Conservation (phyloP, 257 asterid species). For the Petrea volubilis region DNA sequence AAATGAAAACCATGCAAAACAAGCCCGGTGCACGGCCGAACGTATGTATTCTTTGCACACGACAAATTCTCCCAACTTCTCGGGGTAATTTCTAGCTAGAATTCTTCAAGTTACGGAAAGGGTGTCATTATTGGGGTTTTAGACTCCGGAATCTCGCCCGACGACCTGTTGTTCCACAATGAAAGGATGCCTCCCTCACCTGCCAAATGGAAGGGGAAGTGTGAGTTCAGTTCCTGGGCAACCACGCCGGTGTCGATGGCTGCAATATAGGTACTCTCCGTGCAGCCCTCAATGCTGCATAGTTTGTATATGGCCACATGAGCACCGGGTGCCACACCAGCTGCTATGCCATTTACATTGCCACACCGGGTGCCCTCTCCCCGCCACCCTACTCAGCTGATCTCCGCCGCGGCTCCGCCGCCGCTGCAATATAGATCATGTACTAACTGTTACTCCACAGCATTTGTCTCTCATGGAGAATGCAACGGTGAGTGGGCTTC, state of each 20-base stretch:
- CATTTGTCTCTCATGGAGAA: constrained; percentile 56
- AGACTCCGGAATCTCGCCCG: constrained; percentile 37
- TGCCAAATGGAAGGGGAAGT: constrained; percentile 45
- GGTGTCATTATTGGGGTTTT: constrained; percentile 41
- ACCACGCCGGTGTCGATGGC: constrained; percentile 53
- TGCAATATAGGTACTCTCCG: too few species aligned
- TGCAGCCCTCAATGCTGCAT: constrained; percentile 35
- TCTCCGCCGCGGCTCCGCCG: too few species aligned
- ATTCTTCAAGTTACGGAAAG: background rate
- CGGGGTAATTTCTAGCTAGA: constrained; percentile 10
- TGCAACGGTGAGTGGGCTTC: constrained; percentile 55
- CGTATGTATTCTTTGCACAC: background rate
- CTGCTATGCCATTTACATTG: too few species aligned
- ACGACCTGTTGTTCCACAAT: constrained; percentile 46
- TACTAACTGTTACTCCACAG: background rate
- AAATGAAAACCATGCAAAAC: background rate
- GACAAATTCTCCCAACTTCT: background rate
- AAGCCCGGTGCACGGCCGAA: background rate
- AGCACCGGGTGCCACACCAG: too few species aligned
- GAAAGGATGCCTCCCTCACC: constrained; percentile 52
- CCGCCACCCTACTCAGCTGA: too few species aligned
- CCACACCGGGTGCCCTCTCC: too few species aligned
- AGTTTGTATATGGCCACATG: too few species aligned
- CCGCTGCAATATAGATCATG: background rate
- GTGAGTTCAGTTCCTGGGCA: constrained; percentile 35